A percentile compares a stretch with the other conserved stretches of the same genome.
Conservation (phyloP, 106 monocot species). For the Gastrodia elata region DNA sequence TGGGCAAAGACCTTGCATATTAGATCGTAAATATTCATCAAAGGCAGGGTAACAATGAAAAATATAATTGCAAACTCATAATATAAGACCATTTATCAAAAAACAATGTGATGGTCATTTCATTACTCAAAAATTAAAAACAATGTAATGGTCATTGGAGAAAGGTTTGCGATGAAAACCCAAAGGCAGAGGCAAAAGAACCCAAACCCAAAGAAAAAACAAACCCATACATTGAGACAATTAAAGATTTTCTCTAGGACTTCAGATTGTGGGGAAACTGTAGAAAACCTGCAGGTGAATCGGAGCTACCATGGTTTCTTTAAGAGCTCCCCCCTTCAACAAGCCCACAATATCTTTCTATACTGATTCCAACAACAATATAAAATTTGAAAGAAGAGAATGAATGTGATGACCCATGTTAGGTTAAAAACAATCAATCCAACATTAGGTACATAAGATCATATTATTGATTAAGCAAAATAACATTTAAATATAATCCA, state of each 20-base stretch:
- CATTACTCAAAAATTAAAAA: neutral
- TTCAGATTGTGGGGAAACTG: neutral
- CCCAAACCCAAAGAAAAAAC: neutral
- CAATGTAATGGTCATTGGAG: constrained; percentile 22
- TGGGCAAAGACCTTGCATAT: no score
- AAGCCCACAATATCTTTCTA: neutral
- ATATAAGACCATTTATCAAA: no score
- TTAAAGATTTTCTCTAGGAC: constrained; percentile 6
- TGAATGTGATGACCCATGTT: no score
- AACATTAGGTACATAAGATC: no score
- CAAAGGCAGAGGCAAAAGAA: neutral
- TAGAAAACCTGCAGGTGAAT: constrained; percentile 16
- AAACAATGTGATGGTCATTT: no score
- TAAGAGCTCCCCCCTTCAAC: constrained; percentile 11
- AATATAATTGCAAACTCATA: no score
- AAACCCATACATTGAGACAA: constrained; percentile 22
- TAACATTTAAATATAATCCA: no score
- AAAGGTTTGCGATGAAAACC: neutral
- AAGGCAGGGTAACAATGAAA: no score
- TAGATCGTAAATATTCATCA: no score
- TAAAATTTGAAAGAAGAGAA: neutral
- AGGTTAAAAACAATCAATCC: no score
- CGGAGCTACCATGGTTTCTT: constrained; percentile 11
- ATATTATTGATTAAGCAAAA: no score
- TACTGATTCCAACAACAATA: neutral